These are phyloP conservation scores for Metschnikowia lachancei DNA, from an alignment of 805 yeast species.

Conservation along the genomic window DNA sequence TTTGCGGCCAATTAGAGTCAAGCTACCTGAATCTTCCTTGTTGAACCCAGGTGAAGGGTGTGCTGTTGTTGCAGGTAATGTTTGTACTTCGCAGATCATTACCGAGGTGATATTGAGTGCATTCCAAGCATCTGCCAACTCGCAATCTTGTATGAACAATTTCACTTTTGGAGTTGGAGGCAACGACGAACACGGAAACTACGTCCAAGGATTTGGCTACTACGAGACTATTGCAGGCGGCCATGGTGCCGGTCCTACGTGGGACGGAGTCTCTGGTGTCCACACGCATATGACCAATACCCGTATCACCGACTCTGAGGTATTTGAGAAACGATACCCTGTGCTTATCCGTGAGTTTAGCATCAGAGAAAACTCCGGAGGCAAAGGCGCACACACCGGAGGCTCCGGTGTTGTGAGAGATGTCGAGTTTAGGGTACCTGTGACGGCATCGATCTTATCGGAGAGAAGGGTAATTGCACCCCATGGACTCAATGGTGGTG, in stretches of 20 bases:
- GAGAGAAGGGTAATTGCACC: slow-evolving; percentile 87
- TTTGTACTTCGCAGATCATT: slow-evolving; percentile 89
- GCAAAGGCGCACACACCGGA: slow-evolving; percentile 17
- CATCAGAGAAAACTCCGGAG: slow-evolving; percentile 18
- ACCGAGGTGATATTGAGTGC: slow-evolving; percentile 88
- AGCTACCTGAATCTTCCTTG: slow-evolving; percentile 35
- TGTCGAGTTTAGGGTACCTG: slow-evolving; percentile 21
- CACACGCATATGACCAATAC: slow-evolving; percentile 23
- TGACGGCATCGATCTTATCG: slow-evolving; percentile 51
- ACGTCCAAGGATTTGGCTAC: slow-evolving; percentile 24
- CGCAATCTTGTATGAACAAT: slow-evolving; percentile 95
- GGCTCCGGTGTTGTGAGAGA: slow-evolving; percentile 22
- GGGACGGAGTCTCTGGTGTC: slow-evolving; percentile 21
- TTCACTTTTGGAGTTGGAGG: slow-evolving; percentile 74
- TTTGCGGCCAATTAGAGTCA: slow-evolving; percentile 69
- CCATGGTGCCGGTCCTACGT: slow-evolving; percentile 22
- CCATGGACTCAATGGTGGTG: slow-evolving; percentile 83
- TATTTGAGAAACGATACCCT: slow-evolving; percentile 22
- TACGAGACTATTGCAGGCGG: slow-evolving; percentile 24
- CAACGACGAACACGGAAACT: slow-evolving; percentile 50
- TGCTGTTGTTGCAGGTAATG: slow-evolving; percentile 91
- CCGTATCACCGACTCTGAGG: slow-evolving; percentile 22
- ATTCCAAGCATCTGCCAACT: slow-evolving; percentile 86
- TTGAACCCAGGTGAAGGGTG: slow-evolving; percentile 78
- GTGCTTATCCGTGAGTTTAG: slow-evolving; percentile 20